phyloP scores from a whole-genome alignment of 352 stramenopile genomes.

The Phytophthora constricta region DNA sequence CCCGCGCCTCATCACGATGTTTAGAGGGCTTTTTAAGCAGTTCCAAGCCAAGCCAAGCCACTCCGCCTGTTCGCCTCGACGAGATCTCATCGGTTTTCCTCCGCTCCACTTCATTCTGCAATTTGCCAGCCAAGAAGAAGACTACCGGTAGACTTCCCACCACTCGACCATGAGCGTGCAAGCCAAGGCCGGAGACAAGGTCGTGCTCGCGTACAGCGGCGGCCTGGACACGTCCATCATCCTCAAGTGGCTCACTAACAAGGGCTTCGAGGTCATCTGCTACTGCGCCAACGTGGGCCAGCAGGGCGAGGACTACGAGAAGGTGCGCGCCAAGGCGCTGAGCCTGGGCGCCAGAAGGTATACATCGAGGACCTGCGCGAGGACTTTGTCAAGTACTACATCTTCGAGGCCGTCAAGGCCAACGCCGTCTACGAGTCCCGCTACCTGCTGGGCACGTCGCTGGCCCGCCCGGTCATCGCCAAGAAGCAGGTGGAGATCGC shows the following conservation, averaged over 20 bases:
- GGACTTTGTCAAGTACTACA: constrained; percentile 96
- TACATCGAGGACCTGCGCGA: constrained; percentile 97
- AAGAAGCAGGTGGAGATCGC: constrained; percentile 97
- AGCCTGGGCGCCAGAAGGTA: constrained; percentile 84
- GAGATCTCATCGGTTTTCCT: constrained; percentile 14
- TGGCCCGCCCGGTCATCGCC: constrained; percentile 97
- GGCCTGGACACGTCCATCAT: constrained; percentile 99
- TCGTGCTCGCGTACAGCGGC: constrained; percentile 97
- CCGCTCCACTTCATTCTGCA: constrained; percentile 46
- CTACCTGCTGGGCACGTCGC: constrained; percentile 97
- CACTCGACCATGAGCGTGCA: constrained; percentile 68
- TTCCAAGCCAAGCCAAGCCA: not conserved
- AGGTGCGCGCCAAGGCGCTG: constrained; percentile 93
- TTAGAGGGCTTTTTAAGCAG: constrained; percentile 24
- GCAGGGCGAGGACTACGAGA: constrained; percentile 95
- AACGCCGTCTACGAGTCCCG: constrained; percentile 98
- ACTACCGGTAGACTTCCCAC: constrained; percentile 20
- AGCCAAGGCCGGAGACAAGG: constrained; percentile 85
- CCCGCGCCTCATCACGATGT: constrained; percentile 30
- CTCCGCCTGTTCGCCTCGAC: constrained; percentile 20
- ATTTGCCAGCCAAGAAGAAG: too few relatives aligned
- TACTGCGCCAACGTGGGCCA: constrained; percentile 99
- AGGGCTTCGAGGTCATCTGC: constrained; percentile 98
- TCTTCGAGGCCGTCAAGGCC: constrained; percentile 94
- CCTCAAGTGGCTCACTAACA: constrained; percentile 98